Percentiles rank a stretch among this genome's conserved stretches.
phyloP scores from a whole-genome alignment of 345 rosid genomes.

The Salix exigua region DNA sequence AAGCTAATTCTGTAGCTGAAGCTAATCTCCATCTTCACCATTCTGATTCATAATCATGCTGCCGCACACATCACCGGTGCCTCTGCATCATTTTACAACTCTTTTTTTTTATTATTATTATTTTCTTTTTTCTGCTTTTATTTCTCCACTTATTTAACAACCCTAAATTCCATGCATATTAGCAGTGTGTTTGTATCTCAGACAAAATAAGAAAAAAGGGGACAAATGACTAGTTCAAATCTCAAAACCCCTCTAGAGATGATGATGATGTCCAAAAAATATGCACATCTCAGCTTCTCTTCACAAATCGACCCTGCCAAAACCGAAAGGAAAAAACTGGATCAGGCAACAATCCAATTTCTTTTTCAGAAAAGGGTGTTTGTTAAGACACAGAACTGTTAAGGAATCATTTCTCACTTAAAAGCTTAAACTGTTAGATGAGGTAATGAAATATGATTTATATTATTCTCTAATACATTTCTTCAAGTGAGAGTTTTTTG shows the following conservation, averaged over 20 bases:
- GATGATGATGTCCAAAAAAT: background rate
- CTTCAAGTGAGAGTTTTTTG: too few relatives aligned
- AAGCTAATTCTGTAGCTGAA: too few relatives aligned
- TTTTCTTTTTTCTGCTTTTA: background rate
- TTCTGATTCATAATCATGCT: too few relatives aligned
- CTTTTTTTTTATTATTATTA: background rate
- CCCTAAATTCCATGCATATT: background rate
- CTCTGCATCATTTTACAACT: background rate
- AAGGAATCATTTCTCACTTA: too few relatives aligned
- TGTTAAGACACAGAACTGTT: too few relatives aligned
- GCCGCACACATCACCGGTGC: background rate
- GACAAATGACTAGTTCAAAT: background rate
- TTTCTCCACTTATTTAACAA: too few relatives aligned
- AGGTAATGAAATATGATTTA: accelerated
- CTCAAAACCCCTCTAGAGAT: too few relatives aligned
- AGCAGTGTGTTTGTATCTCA: background rate
- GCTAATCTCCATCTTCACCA: too few relatives aligned
- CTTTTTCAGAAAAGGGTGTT: too few relatives aligned
- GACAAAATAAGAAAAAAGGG: background rate
- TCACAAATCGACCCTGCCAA: conserved; percentile 65
- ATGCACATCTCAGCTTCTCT: conserved; percentile 31
- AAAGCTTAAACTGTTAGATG: too few relatives aligned
- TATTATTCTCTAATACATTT: too few relatives aligned
- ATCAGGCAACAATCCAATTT: too few relatives aligned
- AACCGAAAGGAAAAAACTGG: background rate